Evolutionary conservation across 2,329 filamentous ascomycete species (phyloP).

Genomic region (Diaporthe humulicola): DNA sequence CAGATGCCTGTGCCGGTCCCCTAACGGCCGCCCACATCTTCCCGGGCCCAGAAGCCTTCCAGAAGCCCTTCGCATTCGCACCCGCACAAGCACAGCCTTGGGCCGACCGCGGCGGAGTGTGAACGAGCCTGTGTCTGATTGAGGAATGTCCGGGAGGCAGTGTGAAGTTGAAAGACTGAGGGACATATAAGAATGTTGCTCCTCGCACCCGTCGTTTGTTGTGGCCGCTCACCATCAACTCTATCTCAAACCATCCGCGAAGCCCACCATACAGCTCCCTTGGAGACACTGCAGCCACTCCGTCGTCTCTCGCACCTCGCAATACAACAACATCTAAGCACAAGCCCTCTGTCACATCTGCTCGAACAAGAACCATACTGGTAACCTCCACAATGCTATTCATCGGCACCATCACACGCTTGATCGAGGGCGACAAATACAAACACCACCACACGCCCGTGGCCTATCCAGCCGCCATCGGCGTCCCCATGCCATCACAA

Average conservation of each 20-base stretch:
- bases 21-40: neutral
- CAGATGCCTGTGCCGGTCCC: neutral
- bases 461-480: neutral
- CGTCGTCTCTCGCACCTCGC: neutral
- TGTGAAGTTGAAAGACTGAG: neutral
- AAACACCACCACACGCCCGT: neutral
- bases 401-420: slow-evolving; percentile 25
- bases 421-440: slow-evolving; percentile 28
- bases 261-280: neutral
- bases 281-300: neutral
- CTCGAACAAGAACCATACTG: neutral
- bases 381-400: slow-evolving; percentile 29
- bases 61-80: slow-evolving; percentile 17
- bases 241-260: neutral
- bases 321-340: too few species aligned
- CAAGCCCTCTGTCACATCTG: neutral
- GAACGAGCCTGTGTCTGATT: neutral
- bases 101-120: slow-evolving; percentile 9
- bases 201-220: neutral
- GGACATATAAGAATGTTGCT: neutral
- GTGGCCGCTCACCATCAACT: neutral
- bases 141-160: neutral
- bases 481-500: neutral
- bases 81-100: slow-evolving; percentile 12
- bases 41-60: neutral